Conservation (phyloP, 441 rosid genomes). For the Corymbia citriodora region DNA sequence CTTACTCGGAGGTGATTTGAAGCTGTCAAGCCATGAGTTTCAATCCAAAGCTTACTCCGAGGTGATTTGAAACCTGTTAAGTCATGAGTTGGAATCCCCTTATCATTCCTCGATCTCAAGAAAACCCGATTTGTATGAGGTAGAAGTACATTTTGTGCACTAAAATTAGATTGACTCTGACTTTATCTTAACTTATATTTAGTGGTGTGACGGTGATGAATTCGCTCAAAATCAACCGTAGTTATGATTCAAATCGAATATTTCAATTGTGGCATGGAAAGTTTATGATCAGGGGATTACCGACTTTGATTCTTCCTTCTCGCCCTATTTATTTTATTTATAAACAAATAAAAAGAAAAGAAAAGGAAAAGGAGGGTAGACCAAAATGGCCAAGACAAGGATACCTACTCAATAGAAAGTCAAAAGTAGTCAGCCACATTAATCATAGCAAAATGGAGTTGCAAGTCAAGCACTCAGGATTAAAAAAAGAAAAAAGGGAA, state of each 20-base stretch:
- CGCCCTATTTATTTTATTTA: background rate
- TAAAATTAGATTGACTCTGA: background rate
- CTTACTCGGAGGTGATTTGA: background rate
- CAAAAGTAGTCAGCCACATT: background rate
- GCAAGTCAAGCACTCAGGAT: background rate
- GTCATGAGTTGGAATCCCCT: background rate
- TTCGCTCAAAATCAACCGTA: background rate
- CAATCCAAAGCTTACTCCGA: background rate
- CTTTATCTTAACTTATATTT: background rate
- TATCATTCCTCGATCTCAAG: background rate
- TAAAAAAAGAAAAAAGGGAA: too few relatives aligned
- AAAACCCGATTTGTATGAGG: background rate
- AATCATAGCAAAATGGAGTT: background rate
- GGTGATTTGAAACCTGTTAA: background rate
- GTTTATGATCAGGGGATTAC: background rate
- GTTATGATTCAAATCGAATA: background rate
- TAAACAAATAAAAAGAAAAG: too few relatives aligned
- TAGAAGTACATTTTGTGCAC: background rate
- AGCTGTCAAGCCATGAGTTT: background rate
- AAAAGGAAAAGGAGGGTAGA: background rate
- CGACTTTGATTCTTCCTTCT: background rate
- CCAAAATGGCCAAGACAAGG: background rate
- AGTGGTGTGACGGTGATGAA: background rate
- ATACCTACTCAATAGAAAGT: background rate
- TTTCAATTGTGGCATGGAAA: background rate